Evolutionary conservation across 1,284 basidiomycete species (phyloP), one percentile per base, ranked within the genome.

Genomic region (Ustilago shanxiensis): DNA sequence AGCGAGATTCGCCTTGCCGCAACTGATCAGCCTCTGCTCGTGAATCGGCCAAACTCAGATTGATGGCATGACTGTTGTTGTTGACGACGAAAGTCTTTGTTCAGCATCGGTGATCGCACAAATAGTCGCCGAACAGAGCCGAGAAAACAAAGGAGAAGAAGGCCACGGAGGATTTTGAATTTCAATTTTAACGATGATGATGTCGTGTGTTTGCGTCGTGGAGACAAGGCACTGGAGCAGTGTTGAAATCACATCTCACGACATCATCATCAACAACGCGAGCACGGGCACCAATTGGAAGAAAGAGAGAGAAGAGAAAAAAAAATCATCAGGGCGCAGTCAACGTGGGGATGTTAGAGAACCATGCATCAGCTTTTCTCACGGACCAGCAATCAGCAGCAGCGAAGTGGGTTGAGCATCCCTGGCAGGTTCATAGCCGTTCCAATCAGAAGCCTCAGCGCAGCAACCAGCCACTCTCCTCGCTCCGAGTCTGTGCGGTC

Each of bases 311-410:
- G 33, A 35, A 47, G 20, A 26, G 26, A 50, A 7, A 28, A n/a
- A 41, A 41, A 41, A 41, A 3, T n/a, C n/a, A n/a, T n/a, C n/a
- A 16, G 37, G 37, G 37, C 37, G 37, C 20, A 57, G 53, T 71
- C 68, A 72, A 72, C 63, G 69, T 66, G 69, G 68, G 68, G 44
- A 33, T 35, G 18, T 14, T 33, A 33, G n/a, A n/a, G n/a, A n/a
- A 33, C 33, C 26, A n/a, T 55, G 60, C 52, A 35, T 35, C 20
- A 10, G 24, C 14, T 55, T 59, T 52, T 41, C 50, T 60, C 37
- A 29, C 14, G 16, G 54, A 24, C 37, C 37, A 29, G 54, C 26
- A 56, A 37, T 22, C 47, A 29, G 24, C 14, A 20, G 26, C 14
- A 41, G 26, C 16, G 22, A 22, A 20, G 31, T 2, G 26, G 11